Evolutionary conservation across 108 stramenopile genomes (phyloP), one percentile per base, ranked within the genome.

Genomic region (Cyclotella cryptica): DNA sequence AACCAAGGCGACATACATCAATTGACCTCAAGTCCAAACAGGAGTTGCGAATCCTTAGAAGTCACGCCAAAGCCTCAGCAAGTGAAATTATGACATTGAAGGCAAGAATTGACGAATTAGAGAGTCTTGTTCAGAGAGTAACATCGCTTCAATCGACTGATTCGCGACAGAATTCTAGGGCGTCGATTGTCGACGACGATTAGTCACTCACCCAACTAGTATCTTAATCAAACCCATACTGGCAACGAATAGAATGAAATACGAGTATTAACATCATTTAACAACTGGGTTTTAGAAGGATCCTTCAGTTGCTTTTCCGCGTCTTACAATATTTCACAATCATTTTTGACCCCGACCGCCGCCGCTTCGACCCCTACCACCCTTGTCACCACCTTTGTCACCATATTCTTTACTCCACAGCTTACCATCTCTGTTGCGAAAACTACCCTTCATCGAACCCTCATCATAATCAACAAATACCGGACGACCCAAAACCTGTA

Each of bases 391-490:
- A n/a, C n/a, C n/a, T n/a, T n/a, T n/a, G n/a, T 30, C 58, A 41
- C 40, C 47, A 59, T 84, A 60, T 73, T 83, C 85, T 60, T 88
- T 89, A 27, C 63, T 86, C 89, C 89, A 93, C 27, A 91, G 71
- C 29, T 80, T 84, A 30, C 93, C 91, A 40, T 89, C 86, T 18
- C 69, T 83, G 19, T 82, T 79, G 18, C 89, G 73, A 62, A 79
- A 95, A 24, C 86, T 87, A 44, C 89, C 89, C 66, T 90, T 91
- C 77, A 92, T 90, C 6, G 82, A 62, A 30, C 93, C 93, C 54
- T 89, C 89, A 69, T 92, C 93, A 69, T 91, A 95, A 72, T 95
- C 93, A 51, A 92, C 72, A 46, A 85, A 85, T 21, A 86, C 78
- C 0, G 83, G 81, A 24, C 93, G 79, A 13, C 88, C 87, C 44